Conservation (phyloP, 2,329 filamentous ascomycete species). For the Fusarium hostae region DNA sequence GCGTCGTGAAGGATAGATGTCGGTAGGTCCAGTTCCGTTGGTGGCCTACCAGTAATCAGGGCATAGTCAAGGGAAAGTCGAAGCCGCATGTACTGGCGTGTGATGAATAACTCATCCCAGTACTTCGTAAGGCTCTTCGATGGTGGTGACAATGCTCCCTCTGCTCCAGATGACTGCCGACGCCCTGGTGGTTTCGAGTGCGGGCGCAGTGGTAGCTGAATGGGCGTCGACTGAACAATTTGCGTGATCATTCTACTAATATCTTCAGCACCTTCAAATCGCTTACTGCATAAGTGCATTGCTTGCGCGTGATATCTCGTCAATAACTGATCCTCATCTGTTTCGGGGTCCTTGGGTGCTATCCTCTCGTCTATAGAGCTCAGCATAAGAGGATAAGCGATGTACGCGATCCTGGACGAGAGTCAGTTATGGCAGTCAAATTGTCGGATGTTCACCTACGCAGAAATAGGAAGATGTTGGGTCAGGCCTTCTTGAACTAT, state of each 20-base stretch:
- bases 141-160: fast-evolving
- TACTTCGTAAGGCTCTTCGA: fast-evolving
- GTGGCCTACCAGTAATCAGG: not conserved
- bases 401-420: conserved; percentile 1
- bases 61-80: conserved; percentile 14
- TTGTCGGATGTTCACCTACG: not conserved
- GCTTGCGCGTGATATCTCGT: conserved; percentile 11
- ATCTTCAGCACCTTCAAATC: conserved; percentile 1
- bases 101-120: conserved; percentile 15
- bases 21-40: not conserved
- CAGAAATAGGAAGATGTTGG: conserved; percentile 13
- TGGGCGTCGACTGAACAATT: conserved; percentile 10
- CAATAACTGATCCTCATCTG: fast-evolving
- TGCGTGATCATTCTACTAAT: conserved; percentile 23
- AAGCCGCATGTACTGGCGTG: conserved; percentile 10
- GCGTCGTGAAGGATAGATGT: not conserved
- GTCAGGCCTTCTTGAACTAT: conserved; percentile 8
- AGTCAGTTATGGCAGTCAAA: no score
- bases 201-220: not conserved
- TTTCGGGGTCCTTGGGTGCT: not conserved
- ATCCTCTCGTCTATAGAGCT: conserved; percentile 15
- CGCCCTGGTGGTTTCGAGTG: not conserved
- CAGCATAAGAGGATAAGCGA: conserved; percentile 20
- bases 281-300: conserved; percentile 15
- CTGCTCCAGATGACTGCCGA: not conserved